These are phyloP conservation scores for Acacia pycnantha DNA, from an alignment of 331 rosid species.

Conservation along the genomic window DNA sequence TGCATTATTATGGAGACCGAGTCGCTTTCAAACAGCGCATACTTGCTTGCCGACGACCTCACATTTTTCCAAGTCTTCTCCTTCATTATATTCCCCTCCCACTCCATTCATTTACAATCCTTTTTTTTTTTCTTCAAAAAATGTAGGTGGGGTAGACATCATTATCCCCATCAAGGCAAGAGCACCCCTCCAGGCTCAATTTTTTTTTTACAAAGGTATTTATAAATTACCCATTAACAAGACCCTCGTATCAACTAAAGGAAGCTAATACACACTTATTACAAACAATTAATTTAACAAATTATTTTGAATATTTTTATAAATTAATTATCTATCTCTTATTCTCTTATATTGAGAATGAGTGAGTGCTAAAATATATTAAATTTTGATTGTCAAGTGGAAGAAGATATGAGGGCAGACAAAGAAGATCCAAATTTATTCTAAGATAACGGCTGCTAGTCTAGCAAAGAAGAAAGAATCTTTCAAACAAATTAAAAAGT, in stretches of 20 bases:
- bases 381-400: background rate
- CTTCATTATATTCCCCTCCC: background rate
- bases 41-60: slow-evolving; percentile 32
- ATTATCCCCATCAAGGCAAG: no score
- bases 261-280: background rate
- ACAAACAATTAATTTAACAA: no score
- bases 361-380: rapidly evolving
- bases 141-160: no score
- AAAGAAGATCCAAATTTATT: background rate
- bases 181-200: no score
- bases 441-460: background rate
- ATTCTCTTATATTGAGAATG: no score
- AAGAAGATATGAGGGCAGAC: background rate
- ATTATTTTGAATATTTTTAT: no score
- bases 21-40: slow-evolving; percentile 14
- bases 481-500: background rate
- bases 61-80: background rate
- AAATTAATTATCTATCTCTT: no score
- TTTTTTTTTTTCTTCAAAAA: no score
- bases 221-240: no score
- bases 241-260: no score
- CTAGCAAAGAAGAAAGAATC: background rate
- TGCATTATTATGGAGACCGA: background rate
- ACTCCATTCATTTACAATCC: background rate
- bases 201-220: no score